Base-by-base conservation (phyloP, 2,329 filamentous ascomycete species). In the Achaetomium macrosporum region DNA sequence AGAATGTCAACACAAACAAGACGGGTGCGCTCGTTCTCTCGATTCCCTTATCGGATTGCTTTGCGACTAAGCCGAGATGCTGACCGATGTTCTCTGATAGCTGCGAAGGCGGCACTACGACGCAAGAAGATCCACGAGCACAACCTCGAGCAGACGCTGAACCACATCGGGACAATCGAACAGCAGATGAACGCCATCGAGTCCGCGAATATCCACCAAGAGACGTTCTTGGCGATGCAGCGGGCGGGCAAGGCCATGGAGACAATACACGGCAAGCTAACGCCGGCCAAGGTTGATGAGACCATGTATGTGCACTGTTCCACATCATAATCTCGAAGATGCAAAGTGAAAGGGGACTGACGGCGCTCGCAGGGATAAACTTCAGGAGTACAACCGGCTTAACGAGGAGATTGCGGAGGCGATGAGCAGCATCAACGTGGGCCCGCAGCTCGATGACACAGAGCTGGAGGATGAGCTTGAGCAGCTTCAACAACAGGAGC, bases 101-200 rank as follows among this genome's bases (percentile, higher is more conserved):
- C 85, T 69, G 93, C 93, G 57, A 93, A 93, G 76, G 83, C 85
- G 62, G 93, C 93, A 39, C 75, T 99, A 59, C 83, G 88, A 75
- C 85, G 92, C 71, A 97, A 97, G 82, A 97, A 99, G 81, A 79
- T 84, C 62, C 89, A 93, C 65, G 90, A 97, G 71, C 87, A 91
- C 70, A 89, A 88, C 52, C 82, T 96, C 54, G 90, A 96, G 61
- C 91, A 96, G 73, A 97, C 92, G 1, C 80, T 83, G 55, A 83
- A 87, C 31, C 92, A 97, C 73, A 95, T 97, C 66, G 83, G 84
- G 64, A 95, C 93, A 19, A 78, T 99, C 42, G 93, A 99, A 71
- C 87, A 91, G 67, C 90, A 99, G 70, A 95, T 97, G 67, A 93
- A 93, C 70, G 86, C 88, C 55, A 97, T 99, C 75, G 93, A 99